Evolutionary conservation across 495 filamentous ascomycete genomes (phyloP), one percentile per base, ranked within the genome.

Genomic region (Talaromyces stipitatus): DNA sequence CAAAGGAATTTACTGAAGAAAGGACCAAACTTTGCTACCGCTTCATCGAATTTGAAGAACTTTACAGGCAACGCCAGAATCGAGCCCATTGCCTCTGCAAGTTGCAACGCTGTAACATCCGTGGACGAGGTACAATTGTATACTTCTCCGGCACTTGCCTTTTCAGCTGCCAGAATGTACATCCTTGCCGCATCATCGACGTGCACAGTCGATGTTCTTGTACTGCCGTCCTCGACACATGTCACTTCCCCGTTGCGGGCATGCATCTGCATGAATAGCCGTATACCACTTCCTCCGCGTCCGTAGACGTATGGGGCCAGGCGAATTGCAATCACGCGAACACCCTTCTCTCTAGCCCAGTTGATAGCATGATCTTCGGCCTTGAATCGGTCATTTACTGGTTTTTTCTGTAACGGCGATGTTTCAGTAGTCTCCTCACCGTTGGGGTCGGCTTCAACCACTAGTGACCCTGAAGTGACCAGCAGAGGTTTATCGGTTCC

Each of bases 261-360:
- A 20, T 55, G 57, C 32, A 62, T 51, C 1, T 45, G 3, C 69
- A 60, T 69, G 30, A 73, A 62, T 1, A 68, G 12, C 8, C 20
- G 24, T 3, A 76, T 45, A n/a, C 69, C 72, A 43, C 69, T 73
- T 2, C 65, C 74, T 0, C 73, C 74, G 5, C 64, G 69, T 0
- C 73, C 74, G 51, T 78, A 75, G 1, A 75, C 72, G 28, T 59
- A 77, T 1, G 71, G 70, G 2, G 74, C 65, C 0, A 77, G 64
- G 1, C 74, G 65, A 11, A 78, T 65, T 11, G 59, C 56, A 20
- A 43, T 63, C 0, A 72, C 68, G 8, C 58, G 36, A 27, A 78
- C 53, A 2, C 72, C 70, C 41, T 63, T 60, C n/a, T 61, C 43
- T 11, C 57, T 55, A 4, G 64, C 61, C 45, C 45, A 47, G n/a